phyloP scores from a whole-genome alignment of 1,139 yeast species.

The Saccharomyces hybrid region DNA sequence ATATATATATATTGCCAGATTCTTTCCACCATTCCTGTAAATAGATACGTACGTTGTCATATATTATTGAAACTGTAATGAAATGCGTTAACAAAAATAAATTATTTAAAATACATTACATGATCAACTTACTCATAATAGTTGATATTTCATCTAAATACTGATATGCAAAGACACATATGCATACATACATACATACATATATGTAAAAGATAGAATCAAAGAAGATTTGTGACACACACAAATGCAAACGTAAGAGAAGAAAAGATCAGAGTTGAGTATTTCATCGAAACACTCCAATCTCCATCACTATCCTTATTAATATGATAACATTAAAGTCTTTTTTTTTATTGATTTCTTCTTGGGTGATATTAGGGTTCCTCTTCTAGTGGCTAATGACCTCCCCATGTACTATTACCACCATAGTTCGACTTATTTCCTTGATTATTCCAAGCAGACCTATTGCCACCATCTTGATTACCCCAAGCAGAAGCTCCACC shows the following conservation, averaged over 20 bases:
- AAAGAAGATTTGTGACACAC: background rate
- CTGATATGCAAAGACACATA: background rate
- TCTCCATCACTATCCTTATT: background rate
- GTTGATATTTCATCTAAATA: background rate
- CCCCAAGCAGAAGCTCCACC: conserved; percentile 30
- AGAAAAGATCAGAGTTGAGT: background rate
- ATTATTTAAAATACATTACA: conserved; percentile 1
- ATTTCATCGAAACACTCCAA: background rate
- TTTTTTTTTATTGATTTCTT: background rate
- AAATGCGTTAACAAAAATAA: background rate
- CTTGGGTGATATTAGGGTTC: background rate
- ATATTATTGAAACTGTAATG: background rate
- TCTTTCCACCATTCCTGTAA: background rate
- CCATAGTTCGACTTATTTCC: conserved; percentile 25
- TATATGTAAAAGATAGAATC: background rate
- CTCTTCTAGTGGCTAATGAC: conserved; percentile 9
- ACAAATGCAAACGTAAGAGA: background rate
- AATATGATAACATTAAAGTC: conserved; percentile 2
- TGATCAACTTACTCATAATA: background rate
- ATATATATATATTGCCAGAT: conserved; percentile 1
- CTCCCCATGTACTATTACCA: conserved; percentile 29
- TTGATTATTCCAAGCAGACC: conserved; percentile 38
- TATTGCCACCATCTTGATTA: conserved; percentile 31
- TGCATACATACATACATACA: background rate
- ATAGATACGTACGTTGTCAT: background rate